These are phyloP conservation scores for Beauveria varroae DNA, from an alignment of 2,329 filamentous ascomycete species.

Conservation along the genomic window DNA sequence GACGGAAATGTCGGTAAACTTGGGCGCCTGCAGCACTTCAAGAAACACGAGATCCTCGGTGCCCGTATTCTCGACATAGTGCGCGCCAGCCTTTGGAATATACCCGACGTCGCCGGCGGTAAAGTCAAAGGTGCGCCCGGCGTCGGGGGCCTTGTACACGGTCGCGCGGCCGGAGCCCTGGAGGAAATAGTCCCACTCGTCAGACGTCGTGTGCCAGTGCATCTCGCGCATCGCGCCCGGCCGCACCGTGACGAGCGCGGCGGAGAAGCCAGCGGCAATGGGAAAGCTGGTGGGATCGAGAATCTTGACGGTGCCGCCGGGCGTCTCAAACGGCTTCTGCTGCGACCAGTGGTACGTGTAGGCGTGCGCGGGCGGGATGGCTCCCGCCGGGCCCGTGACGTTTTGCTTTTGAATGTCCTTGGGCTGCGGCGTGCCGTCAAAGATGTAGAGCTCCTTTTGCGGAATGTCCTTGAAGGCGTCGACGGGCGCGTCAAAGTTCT, in stretches of 20 bases:
- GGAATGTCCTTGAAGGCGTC: slow-evolving; percentile 41
- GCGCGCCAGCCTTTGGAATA: slow-evolving; percentile 40
- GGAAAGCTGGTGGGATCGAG: slow-evolving; percentile 51
- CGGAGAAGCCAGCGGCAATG: slow-evolving; percentile 45
- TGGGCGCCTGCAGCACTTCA: slow-evolving; percentile 48
- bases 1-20: slow-evolving; percentile 47
- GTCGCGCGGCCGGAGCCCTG: slow-evolving; percentile 48
- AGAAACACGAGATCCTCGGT: slow-evolving; percentile 49
- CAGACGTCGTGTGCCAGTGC: slow-evolving; percentile 54
- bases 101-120: slow-evolving; percentile 53
- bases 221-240: slow-evolving; percentile 59
- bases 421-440: slow-evolving; percentile 42
- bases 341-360: slow-evolving; percentile 46
- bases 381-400: slow-evolving; percentile 36
- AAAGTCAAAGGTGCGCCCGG: slow-evolving; percentile 50
- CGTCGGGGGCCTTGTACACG: slow-evolving; percentile 42
- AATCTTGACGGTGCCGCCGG: slow-evolving; percentile 53
- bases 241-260: slow-evolving; percentile 48
- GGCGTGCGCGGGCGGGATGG: slow-evolving; percentile 28
- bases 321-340: slow-evolving; percentile 41
- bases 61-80: slow-evolving; percentile 56
- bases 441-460: slow-evolving; percentile 42
- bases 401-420: slow-evolving; percentile 38
- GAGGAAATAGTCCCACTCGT: slow-evolving; percentile 57
- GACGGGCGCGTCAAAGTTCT: slow-evolving; percentile 43